Conservation (phyloP, 2,329 filamentous ascomycete species). For the Epichloe gansuensis region DNA sequence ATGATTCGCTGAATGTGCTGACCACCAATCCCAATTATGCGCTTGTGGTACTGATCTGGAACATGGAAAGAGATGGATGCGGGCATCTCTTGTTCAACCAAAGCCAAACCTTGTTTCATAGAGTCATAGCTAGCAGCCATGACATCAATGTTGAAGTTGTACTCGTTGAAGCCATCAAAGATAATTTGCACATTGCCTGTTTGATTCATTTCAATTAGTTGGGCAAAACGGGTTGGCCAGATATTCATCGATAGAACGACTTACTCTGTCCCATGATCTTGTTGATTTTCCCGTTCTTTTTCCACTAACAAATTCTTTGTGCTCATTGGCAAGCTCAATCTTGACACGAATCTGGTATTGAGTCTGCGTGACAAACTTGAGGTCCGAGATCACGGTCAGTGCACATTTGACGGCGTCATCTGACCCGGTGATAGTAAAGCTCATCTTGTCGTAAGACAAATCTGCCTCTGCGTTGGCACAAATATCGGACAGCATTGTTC, state of each 20-base stretch:
- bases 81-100: constrained; percentile 98
- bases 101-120: constrained; percentile 79
- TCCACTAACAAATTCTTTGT: constrained; percentile 98
- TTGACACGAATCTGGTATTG: constrained; percentile 94
- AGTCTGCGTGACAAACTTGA: constrained; percentile 75
- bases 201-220: constrained; percentile 14
- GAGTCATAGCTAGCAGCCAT: constrained; percentile 86
- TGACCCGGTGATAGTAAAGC: constrained; percentile 87
- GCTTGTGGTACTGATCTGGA: constrained; percentile 97
- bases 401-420: constrained; percentile 94
- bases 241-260: constrained; percentile 1
- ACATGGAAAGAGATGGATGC: constrained; percentile 99
- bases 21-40: constrained; percentile 95
- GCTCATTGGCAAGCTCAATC: constrained; percentile 96
- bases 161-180: constrained; percentile 98
- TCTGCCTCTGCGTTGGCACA: constrained; percentile 95
- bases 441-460: constrained; percentile 85
- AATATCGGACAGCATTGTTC: constrained; percentile 87
- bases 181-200: constrained; percentile 91
- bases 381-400: constrained; percentile 85
- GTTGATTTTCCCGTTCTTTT: constrained; percentile 99
- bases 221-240: neutral
- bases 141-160: constrained; percentile 99
- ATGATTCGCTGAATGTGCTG: constrained; percentile 99
- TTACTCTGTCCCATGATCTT: constrained; percentile 97